Percentiles rank a stretch among this genome's conserved stretches.
These are phyloP conservation scores for Verticillium tricorpus DNA, from an alignment of 2,329 filamentous ascomycete genomes.

Conservation along the genomic window DNA sequence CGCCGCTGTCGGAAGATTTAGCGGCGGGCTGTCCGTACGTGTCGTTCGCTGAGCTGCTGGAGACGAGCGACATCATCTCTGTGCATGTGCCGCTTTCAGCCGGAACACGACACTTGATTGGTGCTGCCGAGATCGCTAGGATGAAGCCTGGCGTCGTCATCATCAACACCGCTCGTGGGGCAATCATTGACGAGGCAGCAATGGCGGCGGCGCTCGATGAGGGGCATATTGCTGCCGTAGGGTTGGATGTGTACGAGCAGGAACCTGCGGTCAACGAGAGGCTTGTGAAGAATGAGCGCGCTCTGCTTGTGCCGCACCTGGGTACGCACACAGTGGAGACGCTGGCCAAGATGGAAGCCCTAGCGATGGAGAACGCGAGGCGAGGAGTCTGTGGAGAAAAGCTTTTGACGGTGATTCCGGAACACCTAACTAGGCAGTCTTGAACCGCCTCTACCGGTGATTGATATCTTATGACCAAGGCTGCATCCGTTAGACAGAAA, in stretches of 20 bases:
- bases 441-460: neutral
- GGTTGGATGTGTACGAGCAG: conserved; percentile 52
- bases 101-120: conserved; percentile 49
- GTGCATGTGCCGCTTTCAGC: conserved; percentile 47
- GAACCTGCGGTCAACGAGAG: conserved; percentile 59
- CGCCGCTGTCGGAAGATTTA: conserved; percentile 17
- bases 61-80: conserved; percentile 48
- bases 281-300: conserved; percentile 53
- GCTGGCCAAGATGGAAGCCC: conserved; percentile 18
- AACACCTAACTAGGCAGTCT: conserved; percentile 4
- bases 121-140: conserved; percentile 40
- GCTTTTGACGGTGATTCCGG: conserved; percentile 14
- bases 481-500: too few relatives aligned
- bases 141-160: conserved; percentile 54
- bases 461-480: too few relatives aligned
- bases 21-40: conserved; percentile 30
- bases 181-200: conserved; percentile 51
- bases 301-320: conserved; percentile 62
- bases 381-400: conserved; percentile 11
- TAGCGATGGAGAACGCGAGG: conserved; percentile 23
- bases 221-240: conserved; percentile 49
- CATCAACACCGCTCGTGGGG: conserved; percentile 54
- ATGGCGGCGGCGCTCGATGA: conserved; percentile 47
- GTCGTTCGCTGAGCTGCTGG: conserved; percentile 49
- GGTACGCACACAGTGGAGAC: conserved; percentile 61